Evolutionary conservation across 1,284 basidiomycete genomes (phyloP).

Genomic region (Pyrrhoderma noxium): DNA sequence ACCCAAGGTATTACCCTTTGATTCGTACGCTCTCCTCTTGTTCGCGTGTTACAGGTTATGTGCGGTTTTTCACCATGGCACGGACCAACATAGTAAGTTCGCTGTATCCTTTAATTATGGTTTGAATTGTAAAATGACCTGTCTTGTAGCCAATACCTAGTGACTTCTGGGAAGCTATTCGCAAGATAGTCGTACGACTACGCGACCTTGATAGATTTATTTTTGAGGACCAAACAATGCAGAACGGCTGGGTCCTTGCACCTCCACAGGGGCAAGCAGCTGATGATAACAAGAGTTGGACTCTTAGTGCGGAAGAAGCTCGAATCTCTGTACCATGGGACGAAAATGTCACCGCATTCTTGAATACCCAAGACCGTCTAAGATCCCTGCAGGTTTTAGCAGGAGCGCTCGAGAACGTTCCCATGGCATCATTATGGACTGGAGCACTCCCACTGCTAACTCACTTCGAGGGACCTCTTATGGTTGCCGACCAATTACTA

Average conservation of each 20-base stretch:
- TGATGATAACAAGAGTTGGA: background rate
- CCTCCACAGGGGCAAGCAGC: too few relatives aligned
- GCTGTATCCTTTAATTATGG: too few relatives aligned
- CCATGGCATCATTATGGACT: background rate
- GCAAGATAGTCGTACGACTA: constrained; percentile 4
- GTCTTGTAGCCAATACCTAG: background rate
- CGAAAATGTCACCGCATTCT: constrained; percentile 8
- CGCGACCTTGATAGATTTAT: constrained; percentile 7
- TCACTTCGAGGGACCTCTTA: constrained; percentile 15
- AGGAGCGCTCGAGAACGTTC: constrained; percentile 9
- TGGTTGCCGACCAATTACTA: constrained; percentile 10
- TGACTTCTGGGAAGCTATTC: constrained; percentile 14
- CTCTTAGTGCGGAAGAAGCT: constrained; percentile 5
- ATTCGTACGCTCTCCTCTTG: constrained; percentile 4
- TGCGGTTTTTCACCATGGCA: constrained; percentile 4
- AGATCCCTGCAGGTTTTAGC: constrained; percentile 1
- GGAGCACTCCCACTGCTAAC: constrained; percentile 7
- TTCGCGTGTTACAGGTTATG: constrained; percentile 9
- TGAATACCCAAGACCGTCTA: constrained; percentile 11
- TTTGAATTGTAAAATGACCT: too few relatives aligned
- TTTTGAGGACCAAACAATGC: constrained; percentile 5
- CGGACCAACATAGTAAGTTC: too few relatives aligned
- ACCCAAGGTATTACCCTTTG: constrained; percentile 1
- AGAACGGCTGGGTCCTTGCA: constrained; percentile 12
- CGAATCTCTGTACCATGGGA: constrained; percentile 13